Evolutionary conservation across 2,329 filamentous ascomycete species (phyloP).

Genomic region (Alternaria brassicicola): DNA sequence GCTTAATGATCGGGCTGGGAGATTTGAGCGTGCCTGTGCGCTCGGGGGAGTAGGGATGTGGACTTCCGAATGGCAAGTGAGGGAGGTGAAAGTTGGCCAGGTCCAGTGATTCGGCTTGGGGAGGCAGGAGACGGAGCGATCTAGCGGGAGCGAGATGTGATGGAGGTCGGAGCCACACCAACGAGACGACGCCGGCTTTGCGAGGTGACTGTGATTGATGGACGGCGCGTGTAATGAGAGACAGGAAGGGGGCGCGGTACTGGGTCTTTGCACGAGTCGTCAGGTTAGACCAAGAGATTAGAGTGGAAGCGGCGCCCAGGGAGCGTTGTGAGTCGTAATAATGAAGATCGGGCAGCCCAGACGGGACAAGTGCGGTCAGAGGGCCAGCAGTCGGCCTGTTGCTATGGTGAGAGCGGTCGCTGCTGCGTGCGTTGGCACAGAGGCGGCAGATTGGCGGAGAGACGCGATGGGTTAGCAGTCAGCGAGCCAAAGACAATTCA

Average conservation of each 20-base stretch:
- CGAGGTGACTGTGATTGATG: conserved; percentile 37
- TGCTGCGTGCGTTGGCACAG: conserved; percentile 46
- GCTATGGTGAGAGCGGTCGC: conserved; percentile 48
- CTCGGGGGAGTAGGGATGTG: conserved; percentile 46
- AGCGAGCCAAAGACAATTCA: conserved; percentile 21
- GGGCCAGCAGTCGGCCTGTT: conserved; percentile 46
- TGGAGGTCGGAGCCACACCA: conserved; percentile 28
- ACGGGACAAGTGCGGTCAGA: conserved; percentile 34
- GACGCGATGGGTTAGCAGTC: conserved; percentile 18
- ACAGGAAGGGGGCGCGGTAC: conserved; percentile 32
- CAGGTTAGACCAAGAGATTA: conserved; percentile 46
- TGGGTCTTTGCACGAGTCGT: conserved; percentile 48
- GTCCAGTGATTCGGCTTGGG: conserved; percentile 23
- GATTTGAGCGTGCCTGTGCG: conserved; percentile 45
- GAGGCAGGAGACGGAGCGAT: conserved; percentile 28
- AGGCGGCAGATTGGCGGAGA: conserved; percentile 24
- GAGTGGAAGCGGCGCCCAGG: conserved; percentile 43
- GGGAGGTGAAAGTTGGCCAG: conserved; percentile 31
- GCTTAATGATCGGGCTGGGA: conserved; percentile 46
- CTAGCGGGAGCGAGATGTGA: conserved; percentile 33
- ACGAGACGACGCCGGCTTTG: conserved; percentile 25
- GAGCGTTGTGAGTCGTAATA: conserved; percentile 43
- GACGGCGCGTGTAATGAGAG: conserved; percentile 34
- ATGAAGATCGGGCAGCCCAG: conserved; percentile 41
- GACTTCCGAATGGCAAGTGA: conserved; percentile 29